Evolutionary conservation across 2,329 filamentous ascomycete genomes (phyloP).

Genomic region (Ophiostoma australiae): DNA sequence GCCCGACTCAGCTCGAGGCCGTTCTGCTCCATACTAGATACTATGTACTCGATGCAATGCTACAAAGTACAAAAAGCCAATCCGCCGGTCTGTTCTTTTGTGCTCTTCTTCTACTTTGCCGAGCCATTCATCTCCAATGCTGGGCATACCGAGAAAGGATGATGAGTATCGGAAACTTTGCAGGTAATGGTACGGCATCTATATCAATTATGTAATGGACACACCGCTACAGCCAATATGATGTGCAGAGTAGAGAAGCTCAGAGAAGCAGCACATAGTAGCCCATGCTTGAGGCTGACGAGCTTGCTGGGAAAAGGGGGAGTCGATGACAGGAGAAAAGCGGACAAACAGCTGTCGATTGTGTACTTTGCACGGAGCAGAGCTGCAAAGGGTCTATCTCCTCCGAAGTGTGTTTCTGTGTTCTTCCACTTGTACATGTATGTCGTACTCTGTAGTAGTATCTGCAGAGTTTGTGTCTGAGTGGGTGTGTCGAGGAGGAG

Average conservation of each 20-base stretch:
- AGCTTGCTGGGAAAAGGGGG: background rate
- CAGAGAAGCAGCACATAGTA: background rate
- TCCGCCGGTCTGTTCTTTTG: background rate
- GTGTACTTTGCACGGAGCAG: background rate
- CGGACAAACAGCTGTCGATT: background rate
- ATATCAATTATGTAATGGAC: background rate
- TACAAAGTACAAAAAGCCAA: background rate
- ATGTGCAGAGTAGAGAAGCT: background rate
- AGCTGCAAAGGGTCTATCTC: background rate
- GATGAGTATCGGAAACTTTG: background rate
- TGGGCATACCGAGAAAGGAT: background rate
- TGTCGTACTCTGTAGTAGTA: background rate
- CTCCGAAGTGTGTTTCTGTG: background rate
- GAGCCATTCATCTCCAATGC: background rate
- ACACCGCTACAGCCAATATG: background rate
- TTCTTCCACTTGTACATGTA: conserved; percentile 4
- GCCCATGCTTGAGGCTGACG: no score
- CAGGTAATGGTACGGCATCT: background rate
- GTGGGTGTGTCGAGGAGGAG: background rate
- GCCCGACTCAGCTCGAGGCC: background rate
- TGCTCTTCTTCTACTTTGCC: background rate
- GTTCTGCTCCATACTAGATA: background rate
- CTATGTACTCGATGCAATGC: background rate
- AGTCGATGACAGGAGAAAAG: background rate
- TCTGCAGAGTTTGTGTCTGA: background rate